Evolutionary conservation across 495 filamentous ascomycete species (phyloP), one percentile per base, ranked within the genome.

Genomic region (Neurospora africana): DNA sequence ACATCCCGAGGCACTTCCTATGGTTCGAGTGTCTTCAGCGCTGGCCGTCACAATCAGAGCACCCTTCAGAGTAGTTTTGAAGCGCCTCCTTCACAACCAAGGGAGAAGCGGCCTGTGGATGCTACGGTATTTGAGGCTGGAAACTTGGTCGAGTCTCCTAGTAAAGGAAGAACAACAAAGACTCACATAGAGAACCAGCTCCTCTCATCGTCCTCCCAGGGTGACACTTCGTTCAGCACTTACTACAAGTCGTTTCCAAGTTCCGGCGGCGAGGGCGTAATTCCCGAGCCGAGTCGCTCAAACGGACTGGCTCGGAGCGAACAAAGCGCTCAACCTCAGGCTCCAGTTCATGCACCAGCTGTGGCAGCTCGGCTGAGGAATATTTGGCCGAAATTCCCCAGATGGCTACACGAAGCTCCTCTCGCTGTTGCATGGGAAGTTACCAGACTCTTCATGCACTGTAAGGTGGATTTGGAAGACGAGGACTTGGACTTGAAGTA

Each of bases 381-480:
- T 30, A 75, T 81, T 19, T 81, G 78, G 79, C 79, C 84, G 11
- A 74, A 71, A 43, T 78, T 81, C 40, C 84, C 83, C 1, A 40
- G 40, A 21, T 80, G 80, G 70, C 76, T 83, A 33, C 78, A 79
- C 19, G 35, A 70, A 0, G 83, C 81, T 2, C 83, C 84, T 1
- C 76, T 86, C 9, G 80, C 78, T 27, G 76, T 86, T 41, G 78
- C 79, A 13, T 86, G 84, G 84, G 84, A 86, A 68, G 71, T 86
- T 19, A 78, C 82, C 4, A 79, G 84, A 23, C 78, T 84, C 27
- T 81, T 81, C 44, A 74, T 83, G 6, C 78, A 85, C 65, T 85
- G 83, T 73, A 77, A 76, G 1, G 76, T 85, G 30, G 73, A 78
- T 27, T 75, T 81, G 27, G 76, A 82, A 13, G 53, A 78, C 30